Percentiles rank a stretch among this genome's conserved stretches.
phyloP scores from a whole-genome alignment of 371 early-diverging fungal genomes.

The Saksenaea oblongispora region DNA sequence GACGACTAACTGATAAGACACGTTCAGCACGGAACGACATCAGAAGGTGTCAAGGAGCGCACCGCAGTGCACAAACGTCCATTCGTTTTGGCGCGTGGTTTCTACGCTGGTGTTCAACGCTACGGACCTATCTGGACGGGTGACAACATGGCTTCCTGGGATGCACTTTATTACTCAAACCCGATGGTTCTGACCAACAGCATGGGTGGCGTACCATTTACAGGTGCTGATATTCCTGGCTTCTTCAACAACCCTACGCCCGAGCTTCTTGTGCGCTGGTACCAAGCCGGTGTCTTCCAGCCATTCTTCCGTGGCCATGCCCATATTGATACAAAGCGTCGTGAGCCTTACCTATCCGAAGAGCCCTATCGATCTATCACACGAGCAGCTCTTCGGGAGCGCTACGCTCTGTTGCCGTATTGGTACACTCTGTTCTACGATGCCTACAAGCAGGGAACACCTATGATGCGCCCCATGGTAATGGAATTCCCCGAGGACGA shows the following conservation, averaged over 20 bases:
- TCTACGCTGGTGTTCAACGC: constrained; percentile 87
- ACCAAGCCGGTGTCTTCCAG: constrained; percentile 86
- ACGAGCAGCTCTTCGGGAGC: constrained; percentile 68
- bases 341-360: constrained; percentile 95
- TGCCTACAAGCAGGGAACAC: constrained; percentile 62
- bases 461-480: constrained; percentile 86
- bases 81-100: constrained; percentile 88
- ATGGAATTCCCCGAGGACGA: constrained; percentile 81
- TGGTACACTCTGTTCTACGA: constrained; percentile 85
- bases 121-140: constrained; percentile 94
- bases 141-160: constrained; percentile 87
- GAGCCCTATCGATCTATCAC: constrained; percentile 74
- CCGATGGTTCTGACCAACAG: constrained; percentile 84
- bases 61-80: constrained; percentile 66
- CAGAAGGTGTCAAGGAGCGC: constrained; percentile 57
- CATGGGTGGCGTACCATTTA: constrained; percentile 75
- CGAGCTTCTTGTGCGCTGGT: constrained; percentile 87
- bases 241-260: constrained; percentile 88
- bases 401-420: constrained; percentile 81
- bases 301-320: constrained; percentile 95
- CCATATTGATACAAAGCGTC: constrained; percentile 91
- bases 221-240: constrained; percentile 92
- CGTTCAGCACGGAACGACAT: constrained; percentile 53
- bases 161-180: constrained; percentile 69
- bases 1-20: no score